Evolutionary conservation across 352 stramenopile genomes (phyloP), one percentile per base, ranked within the genome.

Genomic region (Pythium aphanidermatum): DNA sequence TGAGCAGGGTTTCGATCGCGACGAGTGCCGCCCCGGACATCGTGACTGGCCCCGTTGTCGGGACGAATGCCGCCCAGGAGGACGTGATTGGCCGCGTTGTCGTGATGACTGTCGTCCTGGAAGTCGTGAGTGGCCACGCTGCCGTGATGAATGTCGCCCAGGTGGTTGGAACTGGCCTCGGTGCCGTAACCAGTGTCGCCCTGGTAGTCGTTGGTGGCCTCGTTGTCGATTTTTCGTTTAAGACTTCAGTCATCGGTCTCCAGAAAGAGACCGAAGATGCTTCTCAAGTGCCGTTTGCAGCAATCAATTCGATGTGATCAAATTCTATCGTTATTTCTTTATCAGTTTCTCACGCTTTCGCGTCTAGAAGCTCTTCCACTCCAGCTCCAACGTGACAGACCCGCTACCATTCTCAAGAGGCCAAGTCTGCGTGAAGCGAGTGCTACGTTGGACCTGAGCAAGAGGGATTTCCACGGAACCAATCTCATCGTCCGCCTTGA

Each of bases 401-500:
- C 65, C 57, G 10, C 51, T 57, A 20, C 65, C 58, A 44, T 74
- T 69, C 17, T 70, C 61, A 0, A 81, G 32, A 12, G 59, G 23
- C 63, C 67, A 81, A 0, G 55, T 64, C 31, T 67, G 56, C 5
- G 41, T 55, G 13, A 76, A 45, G 0, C 32, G 54, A 7, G 41
- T 35, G 24, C 46, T 72, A 11, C 61, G 55, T 40, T 68, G 58
- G 10, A 78, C 46, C 21, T 74, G 63, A 0, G 64, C 58, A 1
- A 81, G 42, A 9, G 68, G 34, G 36, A 80, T 76, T 32, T 63
- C 51, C 4, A 80, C 31, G 13, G 37, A 31, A 3, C 69, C 60
- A 28, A 81, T 77, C 26, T 62, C 47, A 43, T 81, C 69, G 45
- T 75, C 63, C 0, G 63, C 16, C 35, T 64, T 73, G 11, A 77